phyloP scores from a whole-genome alignment of 208 protist species.

The Acanthamoeba triangularis region DNA sequence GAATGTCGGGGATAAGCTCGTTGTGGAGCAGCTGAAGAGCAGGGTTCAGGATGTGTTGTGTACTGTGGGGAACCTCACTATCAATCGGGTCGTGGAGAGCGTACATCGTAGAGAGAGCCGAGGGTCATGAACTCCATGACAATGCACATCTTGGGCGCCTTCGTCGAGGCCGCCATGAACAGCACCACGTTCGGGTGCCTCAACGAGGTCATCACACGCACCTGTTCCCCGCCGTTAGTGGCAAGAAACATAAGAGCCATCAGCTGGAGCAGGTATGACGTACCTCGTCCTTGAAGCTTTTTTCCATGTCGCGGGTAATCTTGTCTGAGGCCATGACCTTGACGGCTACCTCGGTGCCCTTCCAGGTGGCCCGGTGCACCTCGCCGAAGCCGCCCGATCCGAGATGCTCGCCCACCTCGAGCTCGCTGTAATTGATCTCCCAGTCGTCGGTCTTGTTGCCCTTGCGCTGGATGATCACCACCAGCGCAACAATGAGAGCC shows the following conservation, averaged over 20 bases:
- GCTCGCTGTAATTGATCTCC: conserved; percentile 71
- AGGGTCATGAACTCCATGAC: conserved; percentile 62
- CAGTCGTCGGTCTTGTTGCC: conserved; percentile 51
- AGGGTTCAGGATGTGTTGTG: no score
- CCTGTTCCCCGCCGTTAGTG: background rate
- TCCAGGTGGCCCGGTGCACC: conserved; percentile 51
- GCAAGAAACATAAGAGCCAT: background rate
- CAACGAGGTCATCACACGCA: conserved; percentile 82
- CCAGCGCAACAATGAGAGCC: background rate
- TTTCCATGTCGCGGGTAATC: conserved; percentile 30
- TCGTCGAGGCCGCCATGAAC: conserved; percentile 84
- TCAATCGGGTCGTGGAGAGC: no score
- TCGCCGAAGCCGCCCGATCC: conserved; percentile 54
- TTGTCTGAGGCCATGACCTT: conserved; percentile 41
- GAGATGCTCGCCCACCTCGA: conserved; percentile 30
- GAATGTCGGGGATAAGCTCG: conserved; percentile 37
- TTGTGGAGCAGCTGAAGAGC: conserved; percentile 30
- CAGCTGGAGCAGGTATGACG: background rate
- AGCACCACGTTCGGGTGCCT: conserved; percentile 85
- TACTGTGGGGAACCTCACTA: no score
- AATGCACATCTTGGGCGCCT: conserved; percentile 41
- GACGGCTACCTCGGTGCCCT: conserved; percentile 71
- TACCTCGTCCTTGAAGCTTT: conserved; percentile 71
- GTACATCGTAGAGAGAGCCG: conserved; percentile 35
- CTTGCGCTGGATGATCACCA: background rate